These are phyloP conservation scores for Cornus florida DNA, from an alignment of 148 eudicot species.

Conservation along the genomic window DNA sequence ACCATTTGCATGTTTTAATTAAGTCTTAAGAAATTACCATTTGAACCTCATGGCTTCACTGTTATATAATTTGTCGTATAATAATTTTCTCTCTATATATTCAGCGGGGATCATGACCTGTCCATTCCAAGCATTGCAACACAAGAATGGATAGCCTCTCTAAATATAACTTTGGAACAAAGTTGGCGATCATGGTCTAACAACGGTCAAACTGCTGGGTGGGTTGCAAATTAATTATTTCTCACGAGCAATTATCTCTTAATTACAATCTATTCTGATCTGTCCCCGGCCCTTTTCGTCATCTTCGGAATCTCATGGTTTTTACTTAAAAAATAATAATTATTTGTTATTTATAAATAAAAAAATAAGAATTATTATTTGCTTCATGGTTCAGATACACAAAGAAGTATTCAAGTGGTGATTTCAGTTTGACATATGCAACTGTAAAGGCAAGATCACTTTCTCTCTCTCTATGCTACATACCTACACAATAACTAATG, in stretches of 20 bases:
- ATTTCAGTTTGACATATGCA: not conserved
- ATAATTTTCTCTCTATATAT: too few relatives aligned
- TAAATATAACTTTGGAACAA: conserved; percentile 25
- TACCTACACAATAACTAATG: not conserved
- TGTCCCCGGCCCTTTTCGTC: too few relatives aligned
- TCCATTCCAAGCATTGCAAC: conserved; percentile 14
- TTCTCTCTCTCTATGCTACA: too few relatives aligned
- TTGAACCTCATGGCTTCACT: too few relatives aligned
- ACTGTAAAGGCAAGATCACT: conserved; percentile 25
- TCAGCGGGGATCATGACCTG: conserved; percentile 29
- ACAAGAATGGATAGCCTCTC: conserved; percentile 32
- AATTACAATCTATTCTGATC: not conserved
- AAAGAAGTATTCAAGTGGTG: too few relatives aligned
- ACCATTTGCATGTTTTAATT: too few relatives aligned
- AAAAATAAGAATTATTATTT: not conserved
- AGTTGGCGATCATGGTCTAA: conserved; percentile 33
- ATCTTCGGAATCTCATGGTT: too few relatives aligned
- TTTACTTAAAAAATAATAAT: too few relatives aligned
- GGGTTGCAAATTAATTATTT: not conserved
- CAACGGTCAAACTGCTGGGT: conserved; percentile 35
- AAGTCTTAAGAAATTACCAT: too few relatives aligned
- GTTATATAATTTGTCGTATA: too few relatives aligned
- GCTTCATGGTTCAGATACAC: conserved; percentile 8
- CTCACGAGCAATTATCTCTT: too few relatives aligned
- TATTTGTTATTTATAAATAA: too few relatives aligned